Percentiles rank a stretch among this genome's conserved stretches.
Conservation (phyloP, 805 yeast species). For the Hanseniaspora mollemarum region DNA sequence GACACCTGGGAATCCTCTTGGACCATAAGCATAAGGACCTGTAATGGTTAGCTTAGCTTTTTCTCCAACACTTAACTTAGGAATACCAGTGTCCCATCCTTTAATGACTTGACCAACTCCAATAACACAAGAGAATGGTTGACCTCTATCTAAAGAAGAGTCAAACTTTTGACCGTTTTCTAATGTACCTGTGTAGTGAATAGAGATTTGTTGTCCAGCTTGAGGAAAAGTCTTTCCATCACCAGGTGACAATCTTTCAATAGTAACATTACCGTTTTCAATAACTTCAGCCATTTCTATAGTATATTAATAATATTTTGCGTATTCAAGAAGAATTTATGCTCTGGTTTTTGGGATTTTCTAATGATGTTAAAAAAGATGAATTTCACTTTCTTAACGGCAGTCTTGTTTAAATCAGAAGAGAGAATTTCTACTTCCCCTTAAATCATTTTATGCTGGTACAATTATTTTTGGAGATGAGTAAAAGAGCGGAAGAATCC, state of each 20-base stretch:
- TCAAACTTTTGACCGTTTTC: conserved; percentile 94
- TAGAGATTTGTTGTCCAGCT: conserved; percentile 77
- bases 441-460: no score
- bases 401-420: neutral
- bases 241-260: conserved; percentile 39
- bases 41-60: conserved; percentile 87
- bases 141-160: conserved; percentile 87
- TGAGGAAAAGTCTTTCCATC: conserved; percentile 82
- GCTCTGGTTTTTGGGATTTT: neutral
- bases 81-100: conserved; percentile 95
- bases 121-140: conserved; percentile 85
- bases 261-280: conserved; percentile 32
- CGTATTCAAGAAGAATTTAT: no score
- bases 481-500: no score
- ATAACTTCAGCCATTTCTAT: conserved; percentile 28
- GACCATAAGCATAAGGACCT: conserved; percentile 86
- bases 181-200: conserved; percentile 91
- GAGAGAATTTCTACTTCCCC: no score
- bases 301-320: neutral
- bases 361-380: neutral
- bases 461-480: no score
- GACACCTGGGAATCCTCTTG: conserved; percentile 89
- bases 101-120: conserved; percentile 94
- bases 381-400: neutral
- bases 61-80: conserved; percentile 84